Evolutionary conservation across 257 asterid species (phyloP).

Genomic region (Solanum virginianum): DNA sequence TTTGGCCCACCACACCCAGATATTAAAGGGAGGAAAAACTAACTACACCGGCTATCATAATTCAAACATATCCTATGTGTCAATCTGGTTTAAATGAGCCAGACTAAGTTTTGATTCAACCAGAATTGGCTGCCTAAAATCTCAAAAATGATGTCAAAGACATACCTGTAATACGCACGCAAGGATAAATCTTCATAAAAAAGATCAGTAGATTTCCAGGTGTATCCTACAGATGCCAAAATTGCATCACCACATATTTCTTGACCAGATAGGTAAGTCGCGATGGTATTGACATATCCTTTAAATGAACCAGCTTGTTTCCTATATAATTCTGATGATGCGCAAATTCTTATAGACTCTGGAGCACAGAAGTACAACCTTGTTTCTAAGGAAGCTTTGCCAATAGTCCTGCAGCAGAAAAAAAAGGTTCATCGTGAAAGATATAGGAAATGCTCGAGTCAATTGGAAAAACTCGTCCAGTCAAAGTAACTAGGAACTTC

Average conservation of each 20-base stretch:
- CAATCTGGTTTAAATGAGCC: neutral
- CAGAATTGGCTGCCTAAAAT: neutral
- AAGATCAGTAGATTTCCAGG: constrained; percentile 67
- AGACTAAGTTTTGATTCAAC: neutral
- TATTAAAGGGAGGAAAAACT: neutral
- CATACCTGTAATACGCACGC: constrained; percentile 62
- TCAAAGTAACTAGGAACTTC: too few relatives aligned
- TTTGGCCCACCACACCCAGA: neutral
- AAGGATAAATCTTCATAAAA: constrained; percentile 47
- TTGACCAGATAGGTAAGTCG: constrained; percentile 70
- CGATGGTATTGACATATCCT: constrained; percentile 52
- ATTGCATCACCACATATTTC: constrained; percentile 71
- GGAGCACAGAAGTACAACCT: constrained; percentile 67
- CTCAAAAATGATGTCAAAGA: constrained; percentile 1
- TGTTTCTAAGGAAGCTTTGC: constrained; percentile 83
- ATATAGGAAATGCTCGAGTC: neutral
- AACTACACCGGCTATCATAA: neutral
- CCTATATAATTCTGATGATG: constrained; percentile 15
- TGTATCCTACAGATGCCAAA: constrained; percentile 76
- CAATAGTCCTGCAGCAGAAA: constrained; percentile 50
- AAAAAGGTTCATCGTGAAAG: neutral
- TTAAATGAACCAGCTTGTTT: constrained; percentile 22
- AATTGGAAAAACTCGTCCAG: neutral
- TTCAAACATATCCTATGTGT: neutral
- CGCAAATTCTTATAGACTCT: constrained; percentile 10